Evolutionary conservation across 2,329 filamentous ascomycete genomes (phyloP).

Genomic region (Penicillium expansum): DNA sequence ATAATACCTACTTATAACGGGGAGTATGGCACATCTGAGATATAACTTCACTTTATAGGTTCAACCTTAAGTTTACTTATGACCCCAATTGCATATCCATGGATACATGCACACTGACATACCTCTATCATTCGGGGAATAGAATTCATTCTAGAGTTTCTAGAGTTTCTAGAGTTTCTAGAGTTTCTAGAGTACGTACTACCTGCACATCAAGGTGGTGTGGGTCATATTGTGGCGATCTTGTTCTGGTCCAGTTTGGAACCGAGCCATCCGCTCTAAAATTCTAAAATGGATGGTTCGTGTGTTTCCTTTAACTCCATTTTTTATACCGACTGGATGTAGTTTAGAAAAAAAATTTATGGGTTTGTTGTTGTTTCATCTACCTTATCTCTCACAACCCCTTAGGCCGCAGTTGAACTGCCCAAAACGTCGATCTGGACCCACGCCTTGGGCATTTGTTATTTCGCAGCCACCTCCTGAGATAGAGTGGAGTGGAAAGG

Average conservation of each 20-base stretch:
- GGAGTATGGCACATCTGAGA: background rate
- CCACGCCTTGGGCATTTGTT: background rate
- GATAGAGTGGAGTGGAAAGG: background rate
- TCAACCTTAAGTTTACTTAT: background rate
- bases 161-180: no score
- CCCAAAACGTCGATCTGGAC: background rate
- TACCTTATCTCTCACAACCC: background rate
- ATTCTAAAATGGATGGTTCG: background rate
- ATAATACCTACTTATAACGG: background rate
- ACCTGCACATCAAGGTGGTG: slow-evolving; percentile 8
- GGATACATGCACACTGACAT: background rate
- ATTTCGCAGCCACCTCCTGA: slow-evolving; percentile 5
- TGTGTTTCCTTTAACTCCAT: background rate
- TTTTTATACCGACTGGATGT: no score
- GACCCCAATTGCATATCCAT: background rate
- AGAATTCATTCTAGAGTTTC: background rate
- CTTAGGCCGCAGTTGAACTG: slow-evolving; percentile 1
- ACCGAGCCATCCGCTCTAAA: slow-evolving; percentile 2
- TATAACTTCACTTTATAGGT: background rate
- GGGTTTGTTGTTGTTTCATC: no score
- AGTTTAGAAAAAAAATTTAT: no score
- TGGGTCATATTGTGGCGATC: slow-evolving; percentile 17
- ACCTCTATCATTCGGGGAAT: background rate
- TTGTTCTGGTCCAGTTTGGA: background rate
- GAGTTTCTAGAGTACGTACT: slow-evolving; percentile 9